Evolutionary conservation across 805 yeast genomes (phyloP), one percentile per base, ranked within the genome.

Genomic region (Diddensiella transvaalensis): DNA sequence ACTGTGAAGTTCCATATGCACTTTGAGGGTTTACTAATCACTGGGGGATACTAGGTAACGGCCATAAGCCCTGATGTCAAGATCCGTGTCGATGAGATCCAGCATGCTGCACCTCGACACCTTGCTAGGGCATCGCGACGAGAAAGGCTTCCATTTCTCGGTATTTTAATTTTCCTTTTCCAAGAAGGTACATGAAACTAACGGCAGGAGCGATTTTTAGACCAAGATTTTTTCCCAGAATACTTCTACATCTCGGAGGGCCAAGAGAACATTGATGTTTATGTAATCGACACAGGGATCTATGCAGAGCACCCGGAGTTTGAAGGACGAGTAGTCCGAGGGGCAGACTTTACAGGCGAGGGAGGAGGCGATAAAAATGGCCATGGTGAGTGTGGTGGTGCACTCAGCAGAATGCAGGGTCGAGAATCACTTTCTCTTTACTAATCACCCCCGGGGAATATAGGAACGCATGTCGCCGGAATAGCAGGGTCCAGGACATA

Each of bases 401-500:
- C n/a, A n/a, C n/a, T n/a, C 17, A 19, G 46, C 35, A 4, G 17
- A 11, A 10, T n/a, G 8, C 22, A 22, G 3, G 15, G 11, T 22
- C 30, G 17, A 8, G 13, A 13, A 23, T 19, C 11, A 8, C 11
- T n/a, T 42, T 26, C 21, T 24, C 26, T n/a, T 42, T 24, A 42
- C 26, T 17, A 38, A 45, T 23, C 6, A 42, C 47, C 39, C 36
- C 19, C 32, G 32, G 32, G 32, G 32, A 26, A 26, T 8, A 26
- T 23, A 55, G 59, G 68, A n/a, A 87, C 96, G 1, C 96, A 89
- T 65, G 95, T 90, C 42, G 96, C 96, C 0, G 96, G 96, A 2
- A 70, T 87, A 10, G 76, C 87, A 47, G 96, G 91, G 0, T 86
- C 96, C 1, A 73, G 68, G 46, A 78, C 82, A 2, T 89, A 72